These are phyloP conservation scores for Gossypium aridum DNA, from an alignment of 441 rosid species.

Conservation along the genomic window DNA sequence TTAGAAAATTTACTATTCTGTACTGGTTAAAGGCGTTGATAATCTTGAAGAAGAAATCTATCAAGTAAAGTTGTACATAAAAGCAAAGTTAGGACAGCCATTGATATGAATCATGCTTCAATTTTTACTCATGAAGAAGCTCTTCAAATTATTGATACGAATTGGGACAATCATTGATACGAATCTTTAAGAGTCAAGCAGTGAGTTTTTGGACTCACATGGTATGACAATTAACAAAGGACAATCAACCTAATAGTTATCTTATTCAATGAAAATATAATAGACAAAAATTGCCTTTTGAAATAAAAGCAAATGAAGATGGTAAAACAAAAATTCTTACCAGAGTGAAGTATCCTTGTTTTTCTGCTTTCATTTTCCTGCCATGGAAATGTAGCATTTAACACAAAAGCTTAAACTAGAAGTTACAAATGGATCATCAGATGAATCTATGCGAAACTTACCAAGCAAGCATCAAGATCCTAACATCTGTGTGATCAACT, in stretches of 20 bases:
- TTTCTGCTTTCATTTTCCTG: conserved; percentile 98
- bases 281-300: background rate
- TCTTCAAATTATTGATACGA: background rate
- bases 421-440: background rate
- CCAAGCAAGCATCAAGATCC: conserved; percentile 99
- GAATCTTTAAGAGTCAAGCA: background rate
- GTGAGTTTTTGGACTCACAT: background rate
- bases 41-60: background rate
- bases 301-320: background rate
- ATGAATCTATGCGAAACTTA: conserved; percentile 27
- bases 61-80: background rate
- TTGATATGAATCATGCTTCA: background rate
- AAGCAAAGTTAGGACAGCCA: background rate
- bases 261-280: background rate
- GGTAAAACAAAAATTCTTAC: conserved; percentile 32
- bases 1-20: background rate
- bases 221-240: background rate
- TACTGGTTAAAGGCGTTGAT: background rate
- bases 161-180: background rate
- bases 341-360: conserved; percentile 91
- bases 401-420: conserved; percentile 1
- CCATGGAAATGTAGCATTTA: conserved; percentile 4
- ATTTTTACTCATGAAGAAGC: background rate
- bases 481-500: conserved; percentile 83
- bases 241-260: background rate